These are phyloP conservation scores for Salicornia ramosissima DNA, from an alignment of 148 eudicot species.

Conservation along the genomic window DNA sequence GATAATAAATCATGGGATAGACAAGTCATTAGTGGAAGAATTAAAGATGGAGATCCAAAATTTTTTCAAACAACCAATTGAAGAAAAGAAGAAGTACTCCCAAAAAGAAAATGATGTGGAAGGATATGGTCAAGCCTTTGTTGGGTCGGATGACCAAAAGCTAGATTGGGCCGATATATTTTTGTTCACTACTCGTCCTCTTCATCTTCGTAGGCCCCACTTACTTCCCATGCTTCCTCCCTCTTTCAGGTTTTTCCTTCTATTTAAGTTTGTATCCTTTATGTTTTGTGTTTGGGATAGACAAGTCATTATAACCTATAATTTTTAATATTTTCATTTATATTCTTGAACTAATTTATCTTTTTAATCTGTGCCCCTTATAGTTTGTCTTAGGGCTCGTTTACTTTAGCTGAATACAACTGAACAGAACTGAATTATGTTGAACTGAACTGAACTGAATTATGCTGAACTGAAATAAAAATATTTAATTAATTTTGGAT, in stretches of 20 bases:
- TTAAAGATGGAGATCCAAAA: constrained; percentile 26
- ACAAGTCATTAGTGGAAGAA: constrained; percentile 19
- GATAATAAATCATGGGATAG: constrained; percentile 35
- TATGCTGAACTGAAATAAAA: no score
- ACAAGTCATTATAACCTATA: no score
- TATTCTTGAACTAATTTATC: no score
- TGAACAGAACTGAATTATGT: no score
- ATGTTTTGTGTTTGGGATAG: no score
- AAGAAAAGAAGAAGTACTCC: constrained; percentile 33
- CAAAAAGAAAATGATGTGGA: constrained; percentile 23
- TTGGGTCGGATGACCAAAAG: constrained; percentile 31
- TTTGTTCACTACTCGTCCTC: constrained; percentile 15
- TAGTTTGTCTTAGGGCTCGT: no score
- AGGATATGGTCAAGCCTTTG: constrained; percentile 40
- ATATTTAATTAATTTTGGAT: no score
- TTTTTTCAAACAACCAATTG: constrained; percentile 28
- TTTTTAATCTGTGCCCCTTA: no score
- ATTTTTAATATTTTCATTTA: no score
- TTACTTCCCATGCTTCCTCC: constrained; percentile 28
- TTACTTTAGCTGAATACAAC: no score
- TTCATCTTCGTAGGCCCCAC: constrained; percentile 18
- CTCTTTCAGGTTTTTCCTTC: constrained; percentile 25
- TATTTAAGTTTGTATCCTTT: no score
- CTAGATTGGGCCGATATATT: constrained; percentile 36
- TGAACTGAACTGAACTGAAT: no score